Conservation (phyloP, 768 basidiomycete species). For the Mycena maculata region DNA sequence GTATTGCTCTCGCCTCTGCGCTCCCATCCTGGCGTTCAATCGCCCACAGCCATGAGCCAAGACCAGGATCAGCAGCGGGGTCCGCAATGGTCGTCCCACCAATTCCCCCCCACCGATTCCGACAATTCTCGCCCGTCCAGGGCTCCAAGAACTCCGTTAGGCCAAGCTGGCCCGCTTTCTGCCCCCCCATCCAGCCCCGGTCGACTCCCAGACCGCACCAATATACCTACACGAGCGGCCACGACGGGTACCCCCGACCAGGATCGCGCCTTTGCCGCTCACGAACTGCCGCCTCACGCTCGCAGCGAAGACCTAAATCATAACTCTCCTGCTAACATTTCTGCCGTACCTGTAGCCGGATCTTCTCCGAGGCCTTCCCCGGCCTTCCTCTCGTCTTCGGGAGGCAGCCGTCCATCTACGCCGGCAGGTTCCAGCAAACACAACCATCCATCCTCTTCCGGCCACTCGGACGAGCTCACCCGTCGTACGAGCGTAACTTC, state of each 20-base stretch:
- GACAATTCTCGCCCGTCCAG: neutral
- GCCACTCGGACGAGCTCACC: conserved; percentile 60
- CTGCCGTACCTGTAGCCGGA: conserved; percentile 34
- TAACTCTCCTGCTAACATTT: conserved; percentile 42
- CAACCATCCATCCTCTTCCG: conserved; percentile 64
- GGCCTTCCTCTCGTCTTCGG: conserved; percentile 42
- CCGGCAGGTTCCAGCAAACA: conserved; percentile 63
- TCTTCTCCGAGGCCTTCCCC: conserved; percentile 36
- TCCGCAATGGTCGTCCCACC: conserved; percentile 15
- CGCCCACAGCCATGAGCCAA: conserved; percentile 32
- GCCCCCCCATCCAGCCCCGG: conserved; percentile 22
- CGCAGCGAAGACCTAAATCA: conserved; percentile 83
- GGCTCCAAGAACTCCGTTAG: conserved; percentile 8
- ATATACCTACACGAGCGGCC: conserved; percentile 13
- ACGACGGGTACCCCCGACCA: conserved; percentile 22
- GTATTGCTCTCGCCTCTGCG: neutral
- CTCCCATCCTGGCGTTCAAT: conserved; percentile 10
- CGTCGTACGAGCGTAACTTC: conserved; percentile 61
- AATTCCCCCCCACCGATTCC: neutral
- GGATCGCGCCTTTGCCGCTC: conserved; percentile 4
- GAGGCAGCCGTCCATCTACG: conserved; percentile 66
- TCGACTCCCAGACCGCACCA: conserved; percentile 25
- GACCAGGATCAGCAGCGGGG: conserved; percentile 27
- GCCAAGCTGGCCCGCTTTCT: conserved; percentile 1
- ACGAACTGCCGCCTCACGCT: conserved; percentile 56